A percentile compares a stretch with the other conserved stretches of the same genome.
phyloP scores from a whole-genome alignment of 345 rosid species.

The Syzygium aromaticum region DNA sequence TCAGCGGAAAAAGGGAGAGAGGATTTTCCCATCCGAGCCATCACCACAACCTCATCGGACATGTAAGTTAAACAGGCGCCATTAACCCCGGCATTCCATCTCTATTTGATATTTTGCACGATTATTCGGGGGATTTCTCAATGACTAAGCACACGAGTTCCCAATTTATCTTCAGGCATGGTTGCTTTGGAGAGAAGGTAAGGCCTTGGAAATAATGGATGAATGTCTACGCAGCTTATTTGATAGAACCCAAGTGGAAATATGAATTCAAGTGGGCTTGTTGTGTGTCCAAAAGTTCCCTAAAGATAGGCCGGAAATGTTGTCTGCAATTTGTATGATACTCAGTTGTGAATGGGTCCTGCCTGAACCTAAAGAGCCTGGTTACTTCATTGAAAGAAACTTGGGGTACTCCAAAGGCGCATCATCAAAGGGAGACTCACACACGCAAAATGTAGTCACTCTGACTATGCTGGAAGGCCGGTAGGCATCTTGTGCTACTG shows the following conservation, averaged over 20 bases:
- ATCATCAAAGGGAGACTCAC: not conserved
- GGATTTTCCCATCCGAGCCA: conserved; percentile 22
- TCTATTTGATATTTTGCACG: not conserved
- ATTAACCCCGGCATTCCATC: not conserved
- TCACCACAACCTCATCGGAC: conserved; percentile 9
- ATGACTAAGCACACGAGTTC: not conserved
- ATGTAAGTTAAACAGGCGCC: not conserved
- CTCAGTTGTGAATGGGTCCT: not conserved
- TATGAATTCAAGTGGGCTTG: conserved; percentile 9
- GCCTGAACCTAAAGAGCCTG: not conserved
- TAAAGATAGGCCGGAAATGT: not conserved
- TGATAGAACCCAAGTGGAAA: not conserved
- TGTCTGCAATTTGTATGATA: not conserved
- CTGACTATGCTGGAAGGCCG: not conserved
- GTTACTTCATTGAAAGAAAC: not conserved
- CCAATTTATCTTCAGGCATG: conserved; percentile 11
- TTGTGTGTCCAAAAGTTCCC: not conserved
- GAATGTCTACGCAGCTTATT: not conserved
- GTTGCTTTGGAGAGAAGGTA: conserved; percentile 9
- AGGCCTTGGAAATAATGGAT: conserved; percentile 6
- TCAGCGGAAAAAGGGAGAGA: conserved; percentile 32
- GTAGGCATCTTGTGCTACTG: not conserved
- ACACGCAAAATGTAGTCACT: not conserved
- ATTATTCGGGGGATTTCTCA: not conserved
- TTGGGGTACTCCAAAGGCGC: not conserved